phyloP scores from a whole-genome alignment of 208 protist genomes.

The Crithidia sp. region DNA sequence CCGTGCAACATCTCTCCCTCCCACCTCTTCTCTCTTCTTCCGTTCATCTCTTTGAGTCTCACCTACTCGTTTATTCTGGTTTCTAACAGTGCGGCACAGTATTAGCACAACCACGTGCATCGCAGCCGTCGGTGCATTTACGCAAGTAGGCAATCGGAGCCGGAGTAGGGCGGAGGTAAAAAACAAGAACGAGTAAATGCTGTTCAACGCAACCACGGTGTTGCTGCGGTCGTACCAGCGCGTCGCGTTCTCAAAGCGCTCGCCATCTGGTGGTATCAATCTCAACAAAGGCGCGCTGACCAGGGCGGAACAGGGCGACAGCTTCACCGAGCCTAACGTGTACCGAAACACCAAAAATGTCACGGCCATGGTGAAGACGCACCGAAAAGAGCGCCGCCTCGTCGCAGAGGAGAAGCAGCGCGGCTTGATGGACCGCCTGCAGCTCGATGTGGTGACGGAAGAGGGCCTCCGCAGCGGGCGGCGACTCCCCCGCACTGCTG shows the following conservation, averaged over 20 bases:
- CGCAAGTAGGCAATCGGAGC: no score
- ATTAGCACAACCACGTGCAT: no score
- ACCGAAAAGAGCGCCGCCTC: slow-evolving; percentile 47
- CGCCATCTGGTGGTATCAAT: slow-evolving; percentile 49
- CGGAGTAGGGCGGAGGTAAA: no score
- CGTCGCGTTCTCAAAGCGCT: slow-evolving; percentile 40
- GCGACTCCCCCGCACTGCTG: slow-evolving; percentile 29
- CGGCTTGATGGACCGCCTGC: slow-evolving; percentile 35
- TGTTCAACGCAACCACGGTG: not conserved
- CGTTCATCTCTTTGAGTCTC: no score
- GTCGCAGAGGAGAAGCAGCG: slow-evolving; percentile 44
- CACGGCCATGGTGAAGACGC: slow-evolving; percentile 60
- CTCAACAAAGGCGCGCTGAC: slow-evolving; percentile 64
- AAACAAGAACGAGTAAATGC: not conserved
- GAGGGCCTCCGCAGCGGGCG: slow-evolving; percentile 43
- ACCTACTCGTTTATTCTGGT: no score
- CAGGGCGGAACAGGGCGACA: slow-evolving; percentile 60
- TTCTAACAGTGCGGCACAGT: no score
- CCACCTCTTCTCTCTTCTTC: no score
- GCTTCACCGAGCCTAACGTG: slow-evolving; percentile 73
- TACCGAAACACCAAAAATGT: slow-evolving; percentile 73
- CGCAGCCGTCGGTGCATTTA: no score
- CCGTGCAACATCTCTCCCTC: no score
- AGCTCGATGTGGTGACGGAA: slow-evolving; percentile 43
- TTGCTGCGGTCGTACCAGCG: slow-evolving; percentile 36